Conservation (phyloP, 352 stramenopile genomes). For the Phytophthora vignae region DNA sequence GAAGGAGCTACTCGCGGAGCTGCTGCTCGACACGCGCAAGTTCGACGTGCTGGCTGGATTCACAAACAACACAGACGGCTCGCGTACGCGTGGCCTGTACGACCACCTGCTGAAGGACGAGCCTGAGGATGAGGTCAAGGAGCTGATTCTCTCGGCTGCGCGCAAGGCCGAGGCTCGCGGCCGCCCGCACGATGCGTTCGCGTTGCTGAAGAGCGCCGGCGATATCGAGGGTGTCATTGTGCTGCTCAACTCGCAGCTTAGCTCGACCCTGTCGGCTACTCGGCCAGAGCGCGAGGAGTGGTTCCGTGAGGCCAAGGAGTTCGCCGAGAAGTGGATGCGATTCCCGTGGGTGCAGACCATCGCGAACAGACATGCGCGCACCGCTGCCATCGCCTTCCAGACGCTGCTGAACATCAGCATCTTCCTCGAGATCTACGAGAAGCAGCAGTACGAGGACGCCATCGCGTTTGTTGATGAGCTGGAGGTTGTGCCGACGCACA, state of each 20-base stretch:
- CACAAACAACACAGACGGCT: slow-evolving; percentile 85
- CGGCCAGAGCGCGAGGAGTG: slow-evolving; percentile 77
- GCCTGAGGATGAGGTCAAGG: slow-evolving; percentile 76
- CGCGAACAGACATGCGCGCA: slow-evolving; percentile 75
- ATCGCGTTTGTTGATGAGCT: slow-evolving; percentile 86
- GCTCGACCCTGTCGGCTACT: slow-evolving; percentile 64
- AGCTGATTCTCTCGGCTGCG: slow-evolving; percentile 75
- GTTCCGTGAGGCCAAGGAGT: slow-evolving; percentile 85
- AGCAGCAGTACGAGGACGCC: slow-evolving; percentile 84
- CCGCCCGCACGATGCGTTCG: slow-evolving; percentile 74
- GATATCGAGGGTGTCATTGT: slow-evolving; percentile 81
- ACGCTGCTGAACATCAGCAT: slow-evolving; percentile 88
- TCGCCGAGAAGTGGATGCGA: slow-evolving; percentile 89
- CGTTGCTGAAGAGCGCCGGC: slow-evolving; percentile 80
- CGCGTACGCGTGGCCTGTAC: slow-evolving; percentile 76
- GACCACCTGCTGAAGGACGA: slow-evolving; percentile 81
- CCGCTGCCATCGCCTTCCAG: slow-evolving; percentile 81
- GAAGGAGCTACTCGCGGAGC: slow-evolving; percentile 75
- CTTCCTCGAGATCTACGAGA: slow-evolving; percentile 87
- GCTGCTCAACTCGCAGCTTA: slow-evolving; percentile 80
- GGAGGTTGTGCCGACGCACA: slow-evolving; percentile 72
- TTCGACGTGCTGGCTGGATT: slow-evolving; percentile 83
- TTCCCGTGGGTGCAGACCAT: slow-evolving; percentile 85
- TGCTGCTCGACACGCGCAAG: slow-evolving; percentile 84
- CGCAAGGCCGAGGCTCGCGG: slow-evolving; percentile 81